A percentile compares a stretch with the other conserved stretches of the same genome.
Conservation (phyloP, 1,139 yeast species). For the Yamadazyma siamensis region DNA sequence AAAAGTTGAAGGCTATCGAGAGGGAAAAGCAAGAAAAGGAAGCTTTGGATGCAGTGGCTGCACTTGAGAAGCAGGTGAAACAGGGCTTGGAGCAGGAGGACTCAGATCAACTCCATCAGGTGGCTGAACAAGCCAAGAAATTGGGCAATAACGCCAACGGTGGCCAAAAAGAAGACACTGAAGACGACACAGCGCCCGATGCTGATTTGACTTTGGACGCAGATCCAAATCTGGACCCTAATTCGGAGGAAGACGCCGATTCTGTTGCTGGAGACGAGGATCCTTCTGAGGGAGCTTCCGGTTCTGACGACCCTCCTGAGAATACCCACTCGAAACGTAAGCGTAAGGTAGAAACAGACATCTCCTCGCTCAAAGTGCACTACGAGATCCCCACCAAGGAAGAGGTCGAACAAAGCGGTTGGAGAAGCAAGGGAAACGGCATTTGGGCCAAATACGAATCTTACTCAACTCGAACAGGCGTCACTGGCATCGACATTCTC, state of each 20-base stretch:
- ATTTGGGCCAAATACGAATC: slow-evolving; percentile 30
- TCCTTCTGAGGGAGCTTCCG: too few species aligned
- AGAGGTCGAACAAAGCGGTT: slow-evolving; percentile 29
- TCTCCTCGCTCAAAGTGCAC: slow-evolving; percentile 21
- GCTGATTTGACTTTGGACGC: too few species aligned
- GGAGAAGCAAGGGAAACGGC: slow-evolving; percentile 33
- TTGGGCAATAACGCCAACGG: too few species aligned
- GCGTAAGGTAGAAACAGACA: slow-evolving; percentile 15
- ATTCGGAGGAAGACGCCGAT: slow-evolving; percentile 3
- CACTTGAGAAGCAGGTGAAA: slow-evolving; percentile 9
- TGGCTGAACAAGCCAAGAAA: too few species aligned
- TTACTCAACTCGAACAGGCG: slow-evolving; percentile 26
- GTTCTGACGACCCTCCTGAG: background rate
- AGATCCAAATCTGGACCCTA: too few species aligned
- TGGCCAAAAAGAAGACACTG: too few species aligned
- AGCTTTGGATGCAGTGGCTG: slow-evolving; percentile 9
- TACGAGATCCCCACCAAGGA: slow-evolving; percentile 30
- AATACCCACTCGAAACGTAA: background rate
- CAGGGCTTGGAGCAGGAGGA: slow-evolving; percentile 19
- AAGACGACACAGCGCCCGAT: slow-evolving; percentile 7
- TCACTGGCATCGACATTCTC: slow-evolving; percentile 53
- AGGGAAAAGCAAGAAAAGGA: slow-evolving; percentile 15
- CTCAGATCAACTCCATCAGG: slow-evolving; percentile 12
- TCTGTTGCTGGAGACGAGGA: background rate
- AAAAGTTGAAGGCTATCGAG: slow-evolving; percentile 13